Base-by-base conservation (phyloP, 805 yeast species). In the Starmerella etchellsii region DNA sequence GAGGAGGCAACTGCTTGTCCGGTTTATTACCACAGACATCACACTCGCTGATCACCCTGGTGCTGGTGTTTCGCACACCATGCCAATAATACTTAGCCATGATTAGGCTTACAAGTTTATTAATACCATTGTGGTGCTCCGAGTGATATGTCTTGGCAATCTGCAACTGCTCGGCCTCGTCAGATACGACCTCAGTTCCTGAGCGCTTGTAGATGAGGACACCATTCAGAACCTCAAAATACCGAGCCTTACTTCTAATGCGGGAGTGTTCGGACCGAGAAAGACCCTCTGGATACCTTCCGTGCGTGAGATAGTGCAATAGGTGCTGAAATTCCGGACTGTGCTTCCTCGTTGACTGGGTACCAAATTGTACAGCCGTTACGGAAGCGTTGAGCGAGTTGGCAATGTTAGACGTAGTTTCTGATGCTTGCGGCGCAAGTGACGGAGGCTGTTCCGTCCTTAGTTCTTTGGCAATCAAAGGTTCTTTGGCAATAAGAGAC, bases 31-130 rank as follows among this genome's bases (percentile, higher is more conserved):
- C n/a, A n/a, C n/a, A n/a, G n/a, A n/a, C n/a, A n/a, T n/a, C n/a
- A n/a, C n/a, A n/a, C n/a, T n/a, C n/a, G n/a, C n/a, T 68, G 39
- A 87, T 76, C 1, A 83, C 88, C 24, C 75, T 73, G 1, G 81
- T 76, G 1, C 82, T 95, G 0, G 95, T 83, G 42, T 75, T 84
- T 60, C 91, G 87, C 48, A 88, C 81, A 38, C 94, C 72, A 1
- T 84, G 73, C 96, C 97, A 88, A 58, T 84, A 94, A 52, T 81
- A 88, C 50, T 73, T 71, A 47, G 81, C 91, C 1, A 87, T 73
- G 15, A 91, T 73, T 15, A 71, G 62, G 0, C 88, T 64, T 0
- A 95, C 85, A 2, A 94, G 78, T 54, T 78, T 82, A 62, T 88
- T 88, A 47, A 88, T 84, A 10, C 97, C 97, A 11, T 78, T 78